Conservation (phyloP, 495 filamentous ascomycete species). For the Hypoxylon fuscum region DNA sequence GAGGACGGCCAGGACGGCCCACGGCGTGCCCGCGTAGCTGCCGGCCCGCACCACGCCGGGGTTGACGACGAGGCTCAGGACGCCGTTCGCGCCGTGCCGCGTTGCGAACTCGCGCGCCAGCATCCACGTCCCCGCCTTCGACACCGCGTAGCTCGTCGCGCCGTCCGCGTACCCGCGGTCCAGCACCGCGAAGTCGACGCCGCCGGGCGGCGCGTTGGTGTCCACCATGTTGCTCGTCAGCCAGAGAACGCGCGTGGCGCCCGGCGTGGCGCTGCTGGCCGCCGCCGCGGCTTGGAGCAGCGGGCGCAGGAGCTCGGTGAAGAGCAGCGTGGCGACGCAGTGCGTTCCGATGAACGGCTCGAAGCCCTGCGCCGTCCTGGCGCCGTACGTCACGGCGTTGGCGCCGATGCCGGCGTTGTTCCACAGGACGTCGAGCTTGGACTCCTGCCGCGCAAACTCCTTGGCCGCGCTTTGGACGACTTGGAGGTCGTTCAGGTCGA, state of each 20-base stretch:
- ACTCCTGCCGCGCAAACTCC: conserved; percentile 29
- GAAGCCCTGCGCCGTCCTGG: conserved; percentile 43
- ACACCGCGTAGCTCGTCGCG: conserved; percentile 23
- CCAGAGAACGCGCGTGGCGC: conserved; percentile 56
- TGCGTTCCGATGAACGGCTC: conserved; percentile 50
- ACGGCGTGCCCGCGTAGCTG: conserved; percentile 33
- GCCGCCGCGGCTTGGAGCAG: conserved; percentile 50
- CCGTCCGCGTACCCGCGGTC: conserved; percentile 32
- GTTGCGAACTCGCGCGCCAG: conserved; percentile 29
- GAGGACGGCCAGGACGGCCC: conserved; percentile 26
- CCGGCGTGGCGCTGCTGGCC: conserved; percentile 33
- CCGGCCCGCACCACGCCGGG: conserved; percentile 52
- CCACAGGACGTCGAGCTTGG: conserved; percentile 36
- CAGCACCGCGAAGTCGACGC: conserved; percentile 45
- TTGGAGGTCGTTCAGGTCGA: conserved; percentile 38
- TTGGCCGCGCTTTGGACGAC: conserved; percentile 28
- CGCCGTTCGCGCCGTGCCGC: conserved; percentile 18
- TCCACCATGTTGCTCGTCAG: conserved; percentile 41
- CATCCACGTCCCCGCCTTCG: conserved; percentile 37
- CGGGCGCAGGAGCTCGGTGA: conserved; percentile 53
- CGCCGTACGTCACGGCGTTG: conserved; percentile 27
- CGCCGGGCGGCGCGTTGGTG: conserved; percentile 26
- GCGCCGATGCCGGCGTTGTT: conserved; percentile 52
- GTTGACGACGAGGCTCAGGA: conserved; percentile 45
- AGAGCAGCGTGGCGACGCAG: conserved; percentile 47